Conservation (phyloP, 1,284 basidiomycete species). For the Sporisorium sorghi region DNA sequence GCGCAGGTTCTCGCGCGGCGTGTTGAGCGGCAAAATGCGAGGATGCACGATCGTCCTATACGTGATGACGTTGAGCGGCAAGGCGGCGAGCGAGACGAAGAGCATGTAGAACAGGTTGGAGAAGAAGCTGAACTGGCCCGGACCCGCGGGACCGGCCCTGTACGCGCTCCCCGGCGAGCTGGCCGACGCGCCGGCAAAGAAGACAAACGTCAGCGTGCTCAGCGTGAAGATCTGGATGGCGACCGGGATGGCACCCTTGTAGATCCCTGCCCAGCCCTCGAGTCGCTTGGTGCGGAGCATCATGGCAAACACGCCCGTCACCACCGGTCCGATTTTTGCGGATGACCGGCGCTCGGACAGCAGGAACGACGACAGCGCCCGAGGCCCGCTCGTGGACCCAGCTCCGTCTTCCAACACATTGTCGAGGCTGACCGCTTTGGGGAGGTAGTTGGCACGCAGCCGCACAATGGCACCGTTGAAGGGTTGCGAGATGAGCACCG, state of each 20-base stretch:
- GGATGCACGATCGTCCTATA: conserved; percentile 65
- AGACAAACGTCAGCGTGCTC: conserved; percentile 51
- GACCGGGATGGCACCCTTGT: conserved; percentile 58
- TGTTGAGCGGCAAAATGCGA: conserved; percentile 44
- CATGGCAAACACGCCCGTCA: conserved; percentile 63
- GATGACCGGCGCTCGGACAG: conserved; percentile 51
- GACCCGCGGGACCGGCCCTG: conserved; percentile 57
- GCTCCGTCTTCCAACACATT: conserved; percentile 65
- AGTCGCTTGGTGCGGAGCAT: conserved; percentile 57
- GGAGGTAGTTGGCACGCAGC: conserved; percentile 67
- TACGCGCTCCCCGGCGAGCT: conserved; percentile 53
- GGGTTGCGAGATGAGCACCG: conserved; percentile 61
- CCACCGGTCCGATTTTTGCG: conserved; percentile 67
- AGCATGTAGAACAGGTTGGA: conserved; percentile 59
- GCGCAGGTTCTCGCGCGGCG: conserved; percentile 47
- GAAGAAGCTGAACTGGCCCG: conserved; percentile 61
- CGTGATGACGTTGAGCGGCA: conserved; percentile 63
- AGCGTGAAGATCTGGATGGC: conserved; percentile 49
- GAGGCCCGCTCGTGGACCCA: conserved; percentile 24
- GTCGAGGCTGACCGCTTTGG: conserved; percentile 66
- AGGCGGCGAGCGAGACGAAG: conserved; percentile 48
- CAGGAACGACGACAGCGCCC: conserved; percentile 51
- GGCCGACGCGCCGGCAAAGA: conserved; percentile 44
- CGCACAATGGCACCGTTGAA: conserved; percentile 64
- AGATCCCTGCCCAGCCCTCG: conserved; percentile 67